Conservation (phyloP, 305 asterid species). For the Fraxinus sp. region DNA sequence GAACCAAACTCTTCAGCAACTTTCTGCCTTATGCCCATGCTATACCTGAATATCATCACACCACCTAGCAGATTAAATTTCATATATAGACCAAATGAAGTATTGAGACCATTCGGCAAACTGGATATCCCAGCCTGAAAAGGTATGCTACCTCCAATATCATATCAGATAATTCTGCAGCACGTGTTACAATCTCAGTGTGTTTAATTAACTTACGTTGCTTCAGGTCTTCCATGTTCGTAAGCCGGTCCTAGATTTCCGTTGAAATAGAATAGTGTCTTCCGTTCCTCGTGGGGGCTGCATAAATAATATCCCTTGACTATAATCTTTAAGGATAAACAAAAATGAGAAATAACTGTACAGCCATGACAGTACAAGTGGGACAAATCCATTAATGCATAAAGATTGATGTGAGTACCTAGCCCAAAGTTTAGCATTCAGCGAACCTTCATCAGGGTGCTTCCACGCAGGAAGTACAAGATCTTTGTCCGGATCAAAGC, state of each 20-base stretch:
- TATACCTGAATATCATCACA: slow-evolving; percentile 57
- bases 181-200: slow-evolving; percentile 11
- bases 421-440: slow-evolving; percentile 59
- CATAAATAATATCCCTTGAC: slow-evolving; percentile 18
- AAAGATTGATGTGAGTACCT: slow-evolving; percentile 41
- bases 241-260: slow-evolving; percentile 96
- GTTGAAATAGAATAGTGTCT: slow-evolving; percentile 78
- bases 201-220: slow-evolving; percentile 54
- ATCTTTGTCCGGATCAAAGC: slow-evolving; percentile 93
- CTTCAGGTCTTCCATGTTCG: slow-evolving; percentile 85
- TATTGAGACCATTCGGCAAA: not conserved
- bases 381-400: not conserved
- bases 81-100: not conserved
- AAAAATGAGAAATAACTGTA: not conserved
- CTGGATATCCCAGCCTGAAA: not conserved
- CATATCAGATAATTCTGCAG: slow-evolving; percentile 11
- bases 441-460: slow-evolving; percentile 61
- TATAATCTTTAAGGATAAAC: not conserved
- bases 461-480: slow-evolving; percentile 98
- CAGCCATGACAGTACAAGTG: not conserved
- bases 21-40: slow-evolving; percentile 99
- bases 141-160: not conserved
- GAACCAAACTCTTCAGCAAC: slow-evolving; percentile 92
- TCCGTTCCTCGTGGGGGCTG: slow-evolving; percentile 80
- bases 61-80: not conserved